phyloP scores from a whole-genome alignment of 371 early-diverging fungal genomes.

The Apophysomyces variabilis region DNA sequence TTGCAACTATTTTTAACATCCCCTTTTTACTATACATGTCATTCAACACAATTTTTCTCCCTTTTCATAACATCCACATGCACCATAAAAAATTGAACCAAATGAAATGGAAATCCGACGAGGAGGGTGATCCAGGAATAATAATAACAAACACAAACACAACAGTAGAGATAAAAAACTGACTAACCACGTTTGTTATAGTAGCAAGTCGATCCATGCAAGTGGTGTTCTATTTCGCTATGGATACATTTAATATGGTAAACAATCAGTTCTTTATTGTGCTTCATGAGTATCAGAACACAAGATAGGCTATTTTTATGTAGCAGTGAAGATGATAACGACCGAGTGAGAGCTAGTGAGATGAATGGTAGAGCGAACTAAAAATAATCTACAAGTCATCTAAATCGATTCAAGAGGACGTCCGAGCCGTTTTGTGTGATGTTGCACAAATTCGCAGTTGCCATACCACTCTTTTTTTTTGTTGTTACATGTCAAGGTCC shows the following conservation, averaged over 20 bases:
- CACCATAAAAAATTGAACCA: background rate
- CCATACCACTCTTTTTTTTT: background rate
- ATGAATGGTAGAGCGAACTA: background rate
- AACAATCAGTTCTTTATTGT: background rate
- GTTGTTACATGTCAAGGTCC: conserved; percentile 8
- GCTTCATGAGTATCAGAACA: background rate
- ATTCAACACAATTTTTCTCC: conserved; percentile 14
- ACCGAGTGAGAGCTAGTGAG: background rate
- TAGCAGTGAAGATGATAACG: too few relatives aligned
- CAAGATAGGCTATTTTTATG: background rate
- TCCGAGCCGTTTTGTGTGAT: conserved; percentile 12
- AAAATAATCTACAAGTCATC: conserved; percentile 5
- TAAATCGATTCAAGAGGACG: conserved; percentile 2
- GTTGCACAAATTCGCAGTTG: conserved; percentile 7
- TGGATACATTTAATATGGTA: background rate
- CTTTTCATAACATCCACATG: conserved; percentile 5
- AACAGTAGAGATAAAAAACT: too few relatives aligned
- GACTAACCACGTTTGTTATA: background rate
- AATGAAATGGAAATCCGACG: background rate
- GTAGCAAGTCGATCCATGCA: background rate
- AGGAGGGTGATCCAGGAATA: background rate
- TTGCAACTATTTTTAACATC: conserved; percentile 10
- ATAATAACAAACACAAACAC: background rate
- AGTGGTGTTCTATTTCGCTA: too few relatives aligned
- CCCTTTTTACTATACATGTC: conserved; percentile 5